Conservation (phyloP, 177 flowering plant species). For the Vitis hybrid region DNA sequence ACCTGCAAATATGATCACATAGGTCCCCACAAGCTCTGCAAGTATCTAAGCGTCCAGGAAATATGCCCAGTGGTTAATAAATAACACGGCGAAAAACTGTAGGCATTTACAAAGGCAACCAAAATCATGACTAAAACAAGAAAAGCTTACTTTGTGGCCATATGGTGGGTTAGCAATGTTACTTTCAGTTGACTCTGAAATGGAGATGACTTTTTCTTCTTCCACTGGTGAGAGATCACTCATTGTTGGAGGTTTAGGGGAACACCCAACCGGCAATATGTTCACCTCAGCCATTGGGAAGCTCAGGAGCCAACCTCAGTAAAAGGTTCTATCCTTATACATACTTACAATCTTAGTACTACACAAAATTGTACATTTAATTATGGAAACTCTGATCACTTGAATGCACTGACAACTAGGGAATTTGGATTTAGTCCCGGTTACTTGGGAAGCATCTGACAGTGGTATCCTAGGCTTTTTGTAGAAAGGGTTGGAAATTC, state of each 20-base stretch:
- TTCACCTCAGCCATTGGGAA: neutral
- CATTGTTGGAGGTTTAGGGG: neutral
- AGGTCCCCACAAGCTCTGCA: neutral
- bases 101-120: neutral
- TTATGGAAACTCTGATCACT: no score
- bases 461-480: no score
- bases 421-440: no score
- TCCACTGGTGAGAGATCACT: neutral
- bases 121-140: no score
- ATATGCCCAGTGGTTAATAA: neutral
- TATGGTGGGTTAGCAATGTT: neutral
- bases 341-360: no score
- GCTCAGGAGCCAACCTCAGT: neutral
- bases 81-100: neutral
- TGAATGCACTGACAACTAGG: no score
- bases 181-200: neutral
- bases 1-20: slow-evolving; percentile 3
- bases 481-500: no score
- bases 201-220: neutral
- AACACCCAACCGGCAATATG: neutral
- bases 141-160: neutral
- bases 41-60: neutral
- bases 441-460: no score
- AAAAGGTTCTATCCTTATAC: no score
- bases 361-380: no score